A percentile compares a stretch with the other conserved stretches of the same genome.
These are phyloP conservation scores for Suillus spraguei DNA, from an alignment of 768 basidiomycete genomes.

Conservation along the genomic window DNA sequence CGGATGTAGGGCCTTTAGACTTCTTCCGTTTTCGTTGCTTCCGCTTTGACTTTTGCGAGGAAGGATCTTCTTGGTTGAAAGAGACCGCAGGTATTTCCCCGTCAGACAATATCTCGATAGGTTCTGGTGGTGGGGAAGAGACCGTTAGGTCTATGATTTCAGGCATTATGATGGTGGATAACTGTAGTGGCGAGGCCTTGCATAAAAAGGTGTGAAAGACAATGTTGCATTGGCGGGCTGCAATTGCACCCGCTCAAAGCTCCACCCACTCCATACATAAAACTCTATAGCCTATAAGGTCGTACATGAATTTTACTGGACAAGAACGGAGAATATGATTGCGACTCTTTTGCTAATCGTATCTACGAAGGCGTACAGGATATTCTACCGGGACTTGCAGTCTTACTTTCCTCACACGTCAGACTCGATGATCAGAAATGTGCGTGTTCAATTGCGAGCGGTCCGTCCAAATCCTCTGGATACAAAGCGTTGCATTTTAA, in stretches of 20 bases:
- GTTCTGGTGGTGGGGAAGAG: conserved; percentile 27
- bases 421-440: not conserved
- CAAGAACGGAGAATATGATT: not conserved
- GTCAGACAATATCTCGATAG: conserved; percentile 35
- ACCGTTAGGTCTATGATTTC: conserved; percentile 38
- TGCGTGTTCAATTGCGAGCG: not conserved
- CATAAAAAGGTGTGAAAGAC: conserved; percentile 2
- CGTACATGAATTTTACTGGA: not conserved
- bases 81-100: conserved; percentile 13
- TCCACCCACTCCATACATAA: not conserved
- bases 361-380: not conserved
- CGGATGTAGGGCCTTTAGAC: conserved; percentile 20
- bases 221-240: not conserved
- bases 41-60: conserved; percentile 24
- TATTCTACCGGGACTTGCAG: not conserved
- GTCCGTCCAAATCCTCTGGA: not conserved
- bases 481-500: not conserved
- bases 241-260: not conserved
- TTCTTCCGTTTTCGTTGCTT: conserved; percentile 31
- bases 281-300: not conserved
- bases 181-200: not conserved
- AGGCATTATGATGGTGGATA: conserved; percentile 20
- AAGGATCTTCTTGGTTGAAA: conserved; percentile 8
- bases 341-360: not conserved
- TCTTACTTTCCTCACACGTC: not conserved